Evolutionary conservation across 345 rosid species (phyloP).

Genomic region (Citrus australasica): DNA sequence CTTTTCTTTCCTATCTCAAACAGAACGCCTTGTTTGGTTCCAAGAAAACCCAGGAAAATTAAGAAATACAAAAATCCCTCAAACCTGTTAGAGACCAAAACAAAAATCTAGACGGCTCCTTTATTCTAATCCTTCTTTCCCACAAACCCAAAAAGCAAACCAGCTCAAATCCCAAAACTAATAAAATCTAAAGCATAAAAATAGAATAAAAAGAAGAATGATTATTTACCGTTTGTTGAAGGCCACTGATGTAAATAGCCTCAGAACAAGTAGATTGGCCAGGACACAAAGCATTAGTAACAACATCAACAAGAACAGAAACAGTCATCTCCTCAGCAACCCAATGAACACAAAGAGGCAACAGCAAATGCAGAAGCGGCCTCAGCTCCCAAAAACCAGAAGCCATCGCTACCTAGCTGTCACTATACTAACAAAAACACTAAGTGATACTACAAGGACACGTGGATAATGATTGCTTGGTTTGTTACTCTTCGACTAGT

Average conservation of each 20-base stretch:
- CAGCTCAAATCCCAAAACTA: background rate
- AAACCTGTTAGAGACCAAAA: background rate
- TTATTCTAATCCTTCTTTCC: background rate
- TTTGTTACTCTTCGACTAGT: background rate
- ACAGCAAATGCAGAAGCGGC: slow-evolving; percentile 41
- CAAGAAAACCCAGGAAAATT: background rate
- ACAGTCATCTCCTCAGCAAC: slow-evolving; percentile 59
- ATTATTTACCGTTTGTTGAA: slow-evolving; percentile 49
- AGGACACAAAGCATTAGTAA: slow-evolving; percentile 48
- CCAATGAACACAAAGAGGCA: slow-evolving; percentile 54
- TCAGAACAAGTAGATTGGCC: slow-evolving; percentile 39
- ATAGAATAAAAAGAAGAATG: background rate
- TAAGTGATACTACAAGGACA: too few relatives aligned
- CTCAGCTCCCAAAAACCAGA: slow-evolving; percentile 32
- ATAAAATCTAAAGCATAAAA: background rate
- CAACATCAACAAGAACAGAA: slow-evolving; percentile 57
- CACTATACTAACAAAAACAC: background rate
- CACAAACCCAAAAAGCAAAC: background rate
- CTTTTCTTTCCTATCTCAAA: too few relatives aligned
- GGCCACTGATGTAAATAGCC: slow-evolving; percentile 50
- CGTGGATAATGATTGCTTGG: background rate
- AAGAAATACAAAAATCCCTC: background rate
- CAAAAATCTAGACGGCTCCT: background rate
- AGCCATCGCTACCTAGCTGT: background rate
- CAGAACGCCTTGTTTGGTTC: background rate